A percentile compares a stretch with the other conserved stretches of the same genome.
Evolutionary conservation across 192 early-diverging fungal species (phyloP).

Genomic region (Backusella luteola): DNA sequence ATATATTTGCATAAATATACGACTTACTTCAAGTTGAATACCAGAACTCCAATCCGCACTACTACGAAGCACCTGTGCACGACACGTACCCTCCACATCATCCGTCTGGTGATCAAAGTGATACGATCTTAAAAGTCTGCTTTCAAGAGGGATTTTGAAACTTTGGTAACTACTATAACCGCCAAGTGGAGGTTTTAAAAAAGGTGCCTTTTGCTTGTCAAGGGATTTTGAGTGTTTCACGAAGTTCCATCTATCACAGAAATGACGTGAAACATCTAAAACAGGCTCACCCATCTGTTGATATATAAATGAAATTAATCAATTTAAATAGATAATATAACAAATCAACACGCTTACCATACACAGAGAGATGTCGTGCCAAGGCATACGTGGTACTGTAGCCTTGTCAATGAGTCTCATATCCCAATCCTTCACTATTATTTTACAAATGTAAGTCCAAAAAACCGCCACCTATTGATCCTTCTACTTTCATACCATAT

Average conservation of each 20-base stretch:
- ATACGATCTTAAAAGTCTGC: constrained; percentile 38
- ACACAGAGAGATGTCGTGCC: constrained; percentile 82
- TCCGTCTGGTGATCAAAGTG: constrained; percentile 47
- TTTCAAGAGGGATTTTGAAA: constrained; percentile 48
- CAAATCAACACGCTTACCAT: constrained; percentile 36
- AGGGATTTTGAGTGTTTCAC: constrained; percentile 67
- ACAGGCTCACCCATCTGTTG: constrained; percentile 63
- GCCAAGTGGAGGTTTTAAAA: constrained; percentile 55
- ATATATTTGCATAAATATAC: background rate
- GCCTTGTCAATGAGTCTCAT: constrained; percentile 43
- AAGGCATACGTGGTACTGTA: constrained; percentile 69
- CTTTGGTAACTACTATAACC: constrained; percentile 20
- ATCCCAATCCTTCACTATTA: constrained; percentile 48
- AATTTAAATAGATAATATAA: background rate
- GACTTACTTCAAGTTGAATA: constrained; percentile 53
- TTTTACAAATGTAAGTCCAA: background rate
- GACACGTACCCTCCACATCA: constrained; percentile 56
- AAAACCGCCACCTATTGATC: background rate
- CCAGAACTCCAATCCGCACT: constrained; percentile 68
- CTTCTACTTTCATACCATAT: constrained; percentile 26
- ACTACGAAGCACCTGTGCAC: constrained; percentile 65
- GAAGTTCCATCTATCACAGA: constrained; percentile 87
- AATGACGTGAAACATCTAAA: constrained; percentile 78
- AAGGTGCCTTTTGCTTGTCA: constrained; percentile 57
- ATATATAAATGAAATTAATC: background rate